A percentile compares a stretch with the other conserved stretches of the same genome.
These are phyloP conservation scores for Lentinus tigrinus DNA, from an alignment of 768 basidiomycete species.

Conservation along the genomic window DNA sequence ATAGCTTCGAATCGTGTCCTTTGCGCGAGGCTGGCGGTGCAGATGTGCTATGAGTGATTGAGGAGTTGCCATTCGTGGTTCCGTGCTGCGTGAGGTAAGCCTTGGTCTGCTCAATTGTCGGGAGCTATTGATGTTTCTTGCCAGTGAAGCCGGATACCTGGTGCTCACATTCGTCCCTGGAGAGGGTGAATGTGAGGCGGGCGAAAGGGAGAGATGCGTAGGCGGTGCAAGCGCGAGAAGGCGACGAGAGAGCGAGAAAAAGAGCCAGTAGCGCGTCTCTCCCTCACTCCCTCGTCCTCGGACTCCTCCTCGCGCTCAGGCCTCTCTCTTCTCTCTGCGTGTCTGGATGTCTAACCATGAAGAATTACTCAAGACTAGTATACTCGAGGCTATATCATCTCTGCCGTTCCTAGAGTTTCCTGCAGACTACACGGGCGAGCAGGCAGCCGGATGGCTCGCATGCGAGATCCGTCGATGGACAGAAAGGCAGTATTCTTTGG, in stretches of 20 bases:
- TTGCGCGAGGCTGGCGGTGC: no score
- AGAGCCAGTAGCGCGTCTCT: no score
- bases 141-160: slow-evolving; percentile 66
- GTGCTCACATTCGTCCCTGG: slow-evolving; percentile 68
- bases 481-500: slow-evolving; percentile 76
- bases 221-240: no score
- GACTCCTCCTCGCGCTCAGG: no score
- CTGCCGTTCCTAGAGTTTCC: slow-evolving; percentile 65
- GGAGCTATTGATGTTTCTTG: slow-evolving; percentile 70
- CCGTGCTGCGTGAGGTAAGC: slow-evolving; percentile 41
- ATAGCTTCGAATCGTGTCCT: no score
- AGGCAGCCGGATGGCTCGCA: slow-evolving; percentile 53
- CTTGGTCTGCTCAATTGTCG: slow-evolving; percentile 52
- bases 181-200: neutral
- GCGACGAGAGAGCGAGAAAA: no score
- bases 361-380: slow-evolving; percentile 56
- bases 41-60: no score
- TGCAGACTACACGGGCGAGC: slow-evolving; percentile 30
- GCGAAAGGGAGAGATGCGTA: no score
- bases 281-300: neutral
- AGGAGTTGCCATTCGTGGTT: neutral
- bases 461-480: slow-evolving; percentile 45
- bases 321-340: no score
- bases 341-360: slow-evolving; percentile 50
- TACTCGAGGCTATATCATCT: slow-evolving; percentile 61